These are phyloP conservation scores for Salix suchowensis DNA, from an alignment of 345 rosid genomes.

Conservation along the genomic window DNA sequence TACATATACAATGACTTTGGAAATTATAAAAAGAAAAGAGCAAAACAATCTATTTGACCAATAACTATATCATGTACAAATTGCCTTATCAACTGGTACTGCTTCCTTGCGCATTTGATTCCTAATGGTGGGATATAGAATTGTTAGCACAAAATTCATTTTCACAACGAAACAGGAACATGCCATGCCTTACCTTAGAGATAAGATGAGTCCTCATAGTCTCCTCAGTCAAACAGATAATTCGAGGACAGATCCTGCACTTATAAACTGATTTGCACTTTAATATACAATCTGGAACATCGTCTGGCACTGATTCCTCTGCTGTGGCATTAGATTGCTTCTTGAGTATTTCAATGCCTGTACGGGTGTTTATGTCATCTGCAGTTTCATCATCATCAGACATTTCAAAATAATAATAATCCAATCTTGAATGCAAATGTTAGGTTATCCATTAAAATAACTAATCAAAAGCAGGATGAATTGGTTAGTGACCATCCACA, in stretches of 20 bases:
- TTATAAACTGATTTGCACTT: conserved; percentile 66
- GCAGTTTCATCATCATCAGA: conserved; percentile 44
- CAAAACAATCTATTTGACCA: not conserved
- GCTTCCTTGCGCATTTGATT: not conserved
- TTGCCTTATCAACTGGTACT: not conserved
- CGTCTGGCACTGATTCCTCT: conserved; percentile 31
- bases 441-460: not conserved
- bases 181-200: conserved; percentile 56
- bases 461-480: not conserved
- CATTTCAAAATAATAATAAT: not conserved
- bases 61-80: not conserved
- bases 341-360: conserved; percentile 16
- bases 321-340: conserved; percentile 10
- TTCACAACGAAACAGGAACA: not conserved
- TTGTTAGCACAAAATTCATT: not conserved
- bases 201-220: conserved; percentile 62
- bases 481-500: not conserved
- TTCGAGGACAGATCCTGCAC: conserved; percentile 77
- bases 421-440: not conserved
- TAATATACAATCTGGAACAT: conserved; percentile 55
- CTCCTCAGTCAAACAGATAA: conserved; percentile 65
- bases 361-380: conserved; percentile 20
- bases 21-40: not conserved
- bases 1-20: not conserved
- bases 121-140: not conserved